phyloP scores from a whole-genome alignment of 2,329 filamentous ascomycete species.

The Colletotrichum sp. region DNA sequence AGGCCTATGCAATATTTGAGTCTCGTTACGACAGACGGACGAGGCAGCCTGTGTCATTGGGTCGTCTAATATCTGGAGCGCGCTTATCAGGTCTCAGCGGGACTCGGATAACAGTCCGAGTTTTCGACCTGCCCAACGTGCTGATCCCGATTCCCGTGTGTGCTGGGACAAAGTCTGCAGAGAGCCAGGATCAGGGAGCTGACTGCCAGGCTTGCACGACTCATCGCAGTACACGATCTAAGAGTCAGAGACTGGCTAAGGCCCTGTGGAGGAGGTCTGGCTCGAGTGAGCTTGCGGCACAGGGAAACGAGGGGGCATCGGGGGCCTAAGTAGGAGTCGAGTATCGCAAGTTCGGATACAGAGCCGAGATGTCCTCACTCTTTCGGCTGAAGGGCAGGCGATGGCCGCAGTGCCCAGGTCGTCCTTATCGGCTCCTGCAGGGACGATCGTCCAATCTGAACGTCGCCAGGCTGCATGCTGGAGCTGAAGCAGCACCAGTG shows the following conservation, averaged over 20 bases:
- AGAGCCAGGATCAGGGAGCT: slow-evolving; percentile 7
- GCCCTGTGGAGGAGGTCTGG: not conserved
- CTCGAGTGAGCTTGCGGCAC: not conserved
- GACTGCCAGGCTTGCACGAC: slow-evolving; percentile 5
- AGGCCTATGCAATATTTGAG: not conserved
- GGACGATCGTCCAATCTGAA: not conserved
- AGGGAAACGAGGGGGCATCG: not conserved
- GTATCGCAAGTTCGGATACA: not conserved
- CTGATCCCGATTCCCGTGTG: not conserved
- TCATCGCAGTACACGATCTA: not conserved
- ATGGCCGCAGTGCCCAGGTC: not conserved
- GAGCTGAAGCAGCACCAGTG: not conserved
- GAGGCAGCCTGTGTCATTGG: not conserved
- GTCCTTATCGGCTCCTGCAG: not conserved
- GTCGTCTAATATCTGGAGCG: slow-evolving; percentile 1
- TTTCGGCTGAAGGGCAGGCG: not conserved
- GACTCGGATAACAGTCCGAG: slow-evolving; percentile 12
- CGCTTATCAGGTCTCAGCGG: slow-evolving; percentile 16
- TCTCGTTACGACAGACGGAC: not conserved
- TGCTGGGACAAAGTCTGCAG: slow-evolving; percentile 6
- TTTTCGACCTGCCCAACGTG: slow-evolving; percentile 5
- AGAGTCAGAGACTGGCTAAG: slow-evolving; percentile 13
- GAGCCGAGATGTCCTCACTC: not conserved
- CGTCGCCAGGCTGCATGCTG: not conserved
- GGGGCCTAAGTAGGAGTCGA: not conserved